Conservation (phyloP, 139 green algal genomes). For the Mychonastes homosphaera region DNA sequence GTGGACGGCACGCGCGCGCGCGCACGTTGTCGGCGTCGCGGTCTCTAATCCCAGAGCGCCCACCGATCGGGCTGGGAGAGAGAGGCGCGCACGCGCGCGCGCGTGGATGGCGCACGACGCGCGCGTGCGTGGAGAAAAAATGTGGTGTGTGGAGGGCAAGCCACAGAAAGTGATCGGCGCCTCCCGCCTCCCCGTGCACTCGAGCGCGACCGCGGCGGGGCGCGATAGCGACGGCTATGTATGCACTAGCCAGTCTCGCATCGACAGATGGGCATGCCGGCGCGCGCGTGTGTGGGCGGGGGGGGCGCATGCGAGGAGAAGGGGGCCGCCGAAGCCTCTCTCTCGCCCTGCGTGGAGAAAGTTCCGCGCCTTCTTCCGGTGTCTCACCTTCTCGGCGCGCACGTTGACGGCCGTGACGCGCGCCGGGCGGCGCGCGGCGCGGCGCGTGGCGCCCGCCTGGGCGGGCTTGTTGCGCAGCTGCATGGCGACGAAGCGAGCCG, state of each 20-base stretch:
- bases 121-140: too few relatives aligned
- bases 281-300: too few relatives aligned
- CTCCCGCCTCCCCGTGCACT: too few relatives aligned
- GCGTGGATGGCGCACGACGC: background rate
- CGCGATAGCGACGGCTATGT: too few relatives aligned
- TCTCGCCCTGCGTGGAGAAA: background rate
- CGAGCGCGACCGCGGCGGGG: too few relatives aligned
- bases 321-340: background rate
- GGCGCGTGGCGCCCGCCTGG: too few relatives aligned
- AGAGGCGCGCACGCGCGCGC: background rate
- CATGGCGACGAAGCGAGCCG: background rate
- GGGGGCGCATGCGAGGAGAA: too few relatives aligned
- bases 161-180: too few relatives aligned
- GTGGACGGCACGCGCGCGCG: background rate
- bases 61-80: background rate
- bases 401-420: constrained; percentile 14
- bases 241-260: too few relatives aligned
- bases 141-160: too few relatives aligned
- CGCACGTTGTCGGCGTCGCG: background rate
- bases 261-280: too few relatives aligned
- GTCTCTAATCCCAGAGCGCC: background rate
- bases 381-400: constrained; percentile 41
- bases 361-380: background rate
- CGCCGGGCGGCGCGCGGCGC: background rate
- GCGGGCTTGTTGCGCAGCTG: background rate